A percentile compares a stretch with the other conserved stretches of the same genome.
Conservation (phyloP, 768 basidiomycete species). For the Trametes cubensis region DNA sequence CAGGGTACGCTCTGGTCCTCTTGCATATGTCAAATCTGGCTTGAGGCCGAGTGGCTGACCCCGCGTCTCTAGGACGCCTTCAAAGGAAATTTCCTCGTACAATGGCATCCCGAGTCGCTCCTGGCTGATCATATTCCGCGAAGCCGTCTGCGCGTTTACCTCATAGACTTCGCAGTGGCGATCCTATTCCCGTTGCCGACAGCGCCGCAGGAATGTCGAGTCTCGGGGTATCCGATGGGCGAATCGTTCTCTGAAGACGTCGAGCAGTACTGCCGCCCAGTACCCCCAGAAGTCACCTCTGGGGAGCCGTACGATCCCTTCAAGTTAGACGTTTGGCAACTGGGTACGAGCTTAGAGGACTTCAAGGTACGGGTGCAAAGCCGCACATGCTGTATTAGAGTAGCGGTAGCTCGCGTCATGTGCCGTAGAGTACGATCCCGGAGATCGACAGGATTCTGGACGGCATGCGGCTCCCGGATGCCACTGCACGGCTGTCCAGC, state of each 20-base stretch:
- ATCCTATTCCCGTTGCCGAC: slow-evolving; percentile 32
- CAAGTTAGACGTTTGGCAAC: slow-evolving; percentile 38
- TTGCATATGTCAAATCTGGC: not conserved
- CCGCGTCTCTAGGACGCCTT: slow-evolving; percentile 32
- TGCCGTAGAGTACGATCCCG: slow-evolving; percentile 2
- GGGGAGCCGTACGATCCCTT: slow-evolving; percentile 33
- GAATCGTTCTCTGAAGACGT: not conserved
- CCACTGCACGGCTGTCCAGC: not conserved
- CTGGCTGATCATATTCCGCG: slow-evolving; percentile 12
- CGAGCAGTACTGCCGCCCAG: slow-evolving; percentile 25
- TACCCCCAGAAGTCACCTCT: slow-evolving; percentile 30
- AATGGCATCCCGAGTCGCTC: slow-evolving; percentile 38
- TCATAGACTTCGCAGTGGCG: slow-evolving; percentile 38
- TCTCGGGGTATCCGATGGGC: not conserved
- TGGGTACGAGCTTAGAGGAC: slow-evolving; percentile 17
- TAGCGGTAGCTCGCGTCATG: not conserved
- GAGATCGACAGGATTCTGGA: not conserved
- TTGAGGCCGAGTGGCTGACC: not conserved
- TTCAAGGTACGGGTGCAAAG: not conserved
- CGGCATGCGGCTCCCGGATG: not conserved
- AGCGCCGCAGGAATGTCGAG: slow-evolving; percentile 17
- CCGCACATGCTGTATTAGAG: not conserved
- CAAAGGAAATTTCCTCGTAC: slow-evolving; percentile 36
- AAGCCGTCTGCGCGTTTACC: slow-evolving; percentile 34
- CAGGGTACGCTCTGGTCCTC: not conserved